Base-by-base conservation (phyloP, 805 yeast genomes). In the Candida railenensis region DNA sequence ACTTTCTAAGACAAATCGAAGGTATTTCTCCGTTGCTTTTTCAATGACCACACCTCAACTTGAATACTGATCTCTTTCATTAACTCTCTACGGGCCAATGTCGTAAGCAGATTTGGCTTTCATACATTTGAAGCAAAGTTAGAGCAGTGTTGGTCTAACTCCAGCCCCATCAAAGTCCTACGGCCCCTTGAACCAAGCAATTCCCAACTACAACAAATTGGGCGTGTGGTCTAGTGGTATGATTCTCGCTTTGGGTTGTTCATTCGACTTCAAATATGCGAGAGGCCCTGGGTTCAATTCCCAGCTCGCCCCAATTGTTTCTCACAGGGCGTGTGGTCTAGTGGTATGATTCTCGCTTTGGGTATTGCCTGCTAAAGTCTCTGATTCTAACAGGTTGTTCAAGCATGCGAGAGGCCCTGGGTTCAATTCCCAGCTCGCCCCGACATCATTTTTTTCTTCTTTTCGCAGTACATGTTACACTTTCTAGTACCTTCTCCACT, bases 251-350 rank as follows among this genome's bases (percentile, higher is more conserved):
- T 61, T 58, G 65, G 65, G 65, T 21, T 3, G 22, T 34, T 34
- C 16, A 5, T 21, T 34, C 7, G 20, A 16, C 7, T 15, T 33
- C 59, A 54, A 54, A 42, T 44, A 48, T 60, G 77, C 71, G 73
- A 71, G 76, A 71, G 76, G 76, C 72, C 77, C 77, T 66, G 76
- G 76, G 76, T 71, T 71, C 76, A 70, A 71, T 71, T 71, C 77
- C 76, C 77, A 38, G 41, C 18, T 11, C 28, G 41, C 32, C 41
- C 41, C 28, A 11, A 18, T 22, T 22, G 8, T 19, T 12, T 19
- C 30, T 19, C 28, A 34, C 37, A 36, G 63, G 64, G 63, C 58
- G 60, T 53, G 57, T 59, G 63, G 65, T 61, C 62, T 58, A 59
- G 63, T 59, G 62, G 65, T 59, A 59, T 61, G 65, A 61, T 61